Evolutionary conservation across 139 green algal genomes (phyloP), one percentile per base, ranked within the genome.

Genomic region (Tetradesmus lagerheimii): DNA sequence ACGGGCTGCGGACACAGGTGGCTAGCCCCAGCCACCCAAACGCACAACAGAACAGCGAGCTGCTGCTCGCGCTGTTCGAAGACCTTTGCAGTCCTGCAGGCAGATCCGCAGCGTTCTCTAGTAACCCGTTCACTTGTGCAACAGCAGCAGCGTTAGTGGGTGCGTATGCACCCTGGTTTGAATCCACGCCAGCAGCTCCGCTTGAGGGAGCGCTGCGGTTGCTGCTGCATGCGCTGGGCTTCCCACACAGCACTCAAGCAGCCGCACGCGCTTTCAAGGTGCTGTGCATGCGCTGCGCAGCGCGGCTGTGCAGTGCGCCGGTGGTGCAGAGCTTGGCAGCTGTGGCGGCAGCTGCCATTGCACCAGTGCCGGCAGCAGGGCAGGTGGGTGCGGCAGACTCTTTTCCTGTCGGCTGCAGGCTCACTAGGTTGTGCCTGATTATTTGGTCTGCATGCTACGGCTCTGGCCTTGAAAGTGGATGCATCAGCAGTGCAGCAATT

Each of bases 121-220:
- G 64, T 9, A 84, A 66, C n/a, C 91, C 90, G 9, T 83, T 80
- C 0, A 39, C 64, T 31, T 91, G 91, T 50, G 92, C 91, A 2
- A 80, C 67, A 45, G 93, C 89, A 4, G 85, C 92, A 23, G 57
- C 47, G 16, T 45, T 94, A 37, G 43, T 96, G 35, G 95, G 93
- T 1, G 74, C 83, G 16, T 97, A 96, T 64, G 92, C 93, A 1
- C 57, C 90, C 23, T 97, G 95, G 95, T 94, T 97, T 89, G 93
- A 90, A 4, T 78, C 74, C 66, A 62, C 47, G 25, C 31, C 45
- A 16, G 81, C 39, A 27, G 78, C 89, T 8, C 75, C 71, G 25
- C 64, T 85, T 0, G 86, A 94, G 66, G 86, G 64, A 12, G 86
- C 86, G 0, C 64, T 94, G 76, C 64, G 31, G 35, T 86, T 93